Base-by-base conservation (phyloP, 202 grass and related monocot genomes). In the Carex sylvatica region DNA sequence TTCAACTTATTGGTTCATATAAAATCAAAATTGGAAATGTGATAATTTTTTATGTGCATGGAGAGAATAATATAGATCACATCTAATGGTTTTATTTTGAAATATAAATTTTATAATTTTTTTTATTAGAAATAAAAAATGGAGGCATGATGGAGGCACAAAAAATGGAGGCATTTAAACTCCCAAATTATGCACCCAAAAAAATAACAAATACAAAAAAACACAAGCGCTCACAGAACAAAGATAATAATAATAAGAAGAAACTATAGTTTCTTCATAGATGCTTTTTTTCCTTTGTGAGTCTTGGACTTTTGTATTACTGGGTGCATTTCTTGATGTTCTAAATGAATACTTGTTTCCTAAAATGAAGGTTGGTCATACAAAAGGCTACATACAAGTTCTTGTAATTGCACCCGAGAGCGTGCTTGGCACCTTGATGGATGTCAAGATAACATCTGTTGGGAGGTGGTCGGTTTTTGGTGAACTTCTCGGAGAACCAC, bases 391-490 rank as follows among this genome's bases (percentile, higher is more conserved):
- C 74, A 93, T 95, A 78, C 91, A 95, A 83, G 96, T 95, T 59
- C 91, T 98, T 81, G 89, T 98, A 61, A 87, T 93, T 85, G 96
- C 92, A 69, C 87, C 90, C 6, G 96, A 93, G 35, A 89, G 87
- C 22, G 86, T 95, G 84, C 44, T 98, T 71, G 96, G 92, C 79
- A 89, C 84, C 62, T 92, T 88, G 12, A 87, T 86, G n/a, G 44
- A 93, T 84, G 91, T 81, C 23, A 95, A 90, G 83, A 93, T 98
- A 33, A 92, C 89, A 56, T 95, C 96, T 61, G 81, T 93, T 3
- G 91, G 91, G 72, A 91, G 96, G 75, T 95, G 95, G 95, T 95
- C 95, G 51, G 92, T 92, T 19, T 93, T 98, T 83, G 92, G 92
- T 30, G 91, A 95, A 86, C 46, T 92, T 61, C 77, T 89, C 54